phyloP scores from a whole-genome alignment of 1,284 basidiomycete genomes.

The Naganishia cerealis region DNA sequence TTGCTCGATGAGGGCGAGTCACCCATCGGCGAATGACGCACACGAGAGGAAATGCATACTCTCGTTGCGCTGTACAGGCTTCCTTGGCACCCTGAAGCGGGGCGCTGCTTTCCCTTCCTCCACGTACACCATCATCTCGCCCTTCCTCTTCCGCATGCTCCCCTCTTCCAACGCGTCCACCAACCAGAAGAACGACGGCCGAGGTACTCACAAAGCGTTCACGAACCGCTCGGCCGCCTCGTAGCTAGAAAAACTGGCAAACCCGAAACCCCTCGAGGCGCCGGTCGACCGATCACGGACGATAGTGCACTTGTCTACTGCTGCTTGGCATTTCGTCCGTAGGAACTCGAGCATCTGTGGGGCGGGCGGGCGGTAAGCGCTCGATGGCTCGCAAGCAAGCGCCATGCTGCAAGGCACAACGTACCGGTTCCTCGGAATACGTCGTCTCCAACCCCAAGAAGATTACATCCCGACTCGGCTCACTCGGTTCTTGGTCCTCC shows the following conservation, averaged over 20 bases:
- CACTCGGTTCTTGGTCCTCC: constrained; percentile 36
- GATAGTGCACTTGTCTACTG: constrained; percentile 67
- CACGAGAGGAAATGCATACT: no score
- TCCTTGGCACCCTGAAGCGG: no score
- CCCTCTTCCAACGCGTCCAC: no score
- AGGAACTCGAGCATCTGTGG: constrained; percentile 74
- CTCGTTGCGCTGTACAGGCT: no score
- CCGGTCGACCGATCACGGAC: constrained; percentile 90
- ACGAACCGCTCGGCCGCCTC: constrained; percentile 84
- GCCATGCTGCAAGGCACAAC: constrained; percentile 50
- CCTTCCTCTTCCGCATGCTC: no score
- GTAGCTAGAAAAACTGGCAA: constrained; percentile 80
- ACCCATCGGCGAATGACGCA: no score
- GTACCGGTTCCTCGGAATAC: constrained; percentile 83
- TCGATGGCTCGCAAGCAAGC: not conserved
- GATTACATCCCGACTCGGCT: constrained; percentile 65
- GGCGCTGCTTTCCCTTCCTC: no score
- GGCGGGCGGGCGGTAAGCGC: not conserved
- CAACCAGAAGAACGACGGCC: constrained; percentile 28
- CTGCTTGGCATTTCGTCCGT: constrained; percentile 60
- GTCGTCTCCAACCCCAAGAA: constrained; percentile 85
- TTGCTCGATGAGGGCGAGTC: no score
- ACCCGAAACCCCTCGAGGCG: constrained; percentile 86
- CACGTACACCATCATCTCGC: no score
- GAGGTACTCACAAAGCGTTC: constrained; percentile 62